Evolutionary conservation across 495 filamentous ascomycete genomes (phyloP), one percentile per base, ranked within the genome.

Genomic region (Penicillium nucicola): DNA sequence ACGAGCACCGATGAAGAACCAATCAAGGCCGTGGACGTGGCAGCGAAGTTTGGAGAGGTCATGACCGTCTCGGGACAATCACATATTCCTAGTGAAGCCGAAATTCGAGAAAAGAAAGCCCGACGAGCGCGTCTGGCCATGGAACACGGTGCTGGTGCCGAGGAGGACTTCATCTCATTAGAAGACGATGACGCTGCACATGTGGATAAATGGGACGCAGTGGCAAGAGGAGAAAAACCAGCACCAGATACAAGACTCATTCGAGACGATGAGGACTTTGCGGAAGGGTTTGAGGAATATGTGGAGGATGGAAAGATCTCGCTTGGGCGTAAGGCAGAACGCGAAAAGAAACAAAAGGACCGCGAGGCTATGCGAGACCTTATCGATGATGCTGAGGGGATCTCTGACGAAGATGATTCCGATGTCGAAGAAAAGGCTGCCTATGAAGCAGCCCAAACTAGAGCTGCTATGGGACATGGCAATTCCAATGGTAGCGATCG

Each of bases 231-330:
- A 53, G 64, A 72, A 64, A 60, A 83, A 78, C 41, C 53, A 20
- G 61, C 70, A 3, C 48, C 45, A 33, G 84, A 91, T 45, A 87
- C 85, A 8, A 77, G 93, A n/a, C 78, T 97, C 8, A 78, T 89
- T 4, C 77, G 78, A 20, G 91, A 96, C 44, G 92, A 97, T 60
- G 93, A 97, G 61, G 89, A 96, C 61, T 81, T 97, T n/a, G 86
- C 84, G 25, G 93, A 98, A 71, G 91, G 91, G 3, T 96, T 95
- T 63, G 92, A 95, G 45, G 90, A 96, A 50, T 96, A 88, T 55
- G 86, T 92, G 13, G 86, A 91, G 15, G 92, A 96, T 62, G 90
- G 86, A 13, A 80, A 80, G 23, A 81, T 96, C 10, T 78, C 88
- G 2, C 77, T 97, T 0, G 89, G 90, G 34, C 81, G 77, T 57